Evolutionary conservation across 129 eudicot species (phyloP).

Genomic region (Arctium lappa): DNA sequence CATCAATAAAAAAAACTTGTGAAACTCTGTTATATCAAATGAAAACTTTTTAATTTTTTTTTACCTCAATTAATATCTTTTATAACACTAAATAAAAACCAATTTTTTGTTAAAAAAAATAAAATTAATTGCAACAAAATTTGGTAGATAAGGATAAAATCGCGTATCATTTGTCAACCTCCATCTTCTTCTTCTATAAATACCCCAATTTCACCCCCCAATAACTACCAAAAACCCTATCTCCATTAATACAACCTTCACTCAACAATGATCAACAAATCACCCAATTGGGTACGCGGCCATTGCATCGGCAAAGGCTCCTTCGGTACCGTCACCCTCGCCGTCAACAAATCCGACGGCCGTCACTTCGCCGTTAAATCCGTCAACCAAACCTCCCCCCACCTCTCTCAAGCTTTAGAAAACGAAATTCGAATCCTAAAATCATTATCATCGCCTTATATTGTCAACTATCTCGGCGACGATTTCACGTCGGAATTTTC

Average conservation of each 20-base stretch:
- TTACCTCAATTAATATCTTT: too few species aligned
- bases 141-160: constrained; percentile 35
- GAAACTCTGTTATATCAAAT: too few species aligned
- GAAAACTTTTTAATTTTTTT: too few species aligned
- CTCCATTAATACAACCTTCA: constrained; percentile 18
- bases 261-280: constrained; percentile 9
- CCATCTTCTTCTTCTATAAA: constrained; percentile 26
- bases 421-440: constrained; percentile 55
- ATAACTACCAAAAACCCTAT: constrained; percentile 21
- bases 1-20: too few species aligned
- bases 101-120: not conserved
- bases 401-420: constrained; percentile 42
- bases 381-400: not conserved
- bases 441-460: constrained; percentile 45
- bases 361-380: constrained; percentile 66
- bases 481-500: constrained; percentile 39
- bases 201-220: not conserved
- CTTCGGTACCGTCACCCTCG: constrained; percentile 57
- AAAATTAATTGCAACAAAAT: not conserved
- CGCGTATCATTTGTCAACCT: constrained; percentile 46
- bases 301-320: constrained; percentile 61
- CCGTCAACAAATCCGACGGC: constrained; percentile 40
- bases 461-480: constrained; percentile 54
- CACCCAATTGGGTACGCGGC: constrained; percentile 46
- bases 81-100: too few species aligned